Percentiles rank a stretch among this genome's conserved stretches.
Evolutionary conservation across 1,139 yeast genomes (phyloP).

Genomic region (Zhuliangozyma parablackwelliae): DNA sequence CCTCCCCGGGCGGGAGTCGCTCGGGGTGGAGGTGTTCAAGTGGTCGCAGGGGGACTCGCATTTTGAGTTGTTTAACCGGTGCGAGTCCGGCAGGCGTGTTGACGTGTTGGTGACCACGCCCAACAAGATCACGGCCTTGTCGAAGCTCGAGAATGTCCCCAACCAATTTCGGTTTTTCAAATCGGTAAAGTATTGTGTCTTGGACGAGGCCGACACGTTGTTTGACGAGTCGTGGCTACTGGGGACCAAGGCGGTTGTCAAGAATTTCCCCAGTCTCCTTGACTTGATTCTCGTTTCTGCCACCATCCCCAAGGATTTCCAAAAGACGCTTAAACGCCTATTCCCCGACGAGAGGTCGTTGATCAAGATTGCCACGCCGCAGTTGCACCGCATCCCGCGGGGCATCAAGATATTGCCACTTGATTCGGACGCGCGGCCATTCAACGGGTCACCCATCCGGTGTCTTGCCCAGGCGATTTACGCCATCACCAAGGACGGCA

Average conservation of each 20-base stretch:
- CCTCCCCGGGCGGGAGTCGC: conserved; percentile 13
- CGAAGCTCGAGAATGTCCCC: conserved; percentile 38
- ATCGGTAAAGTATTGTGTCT: conserved; percentile 56
- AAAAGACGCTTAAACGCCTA: conserved; percentile 51
- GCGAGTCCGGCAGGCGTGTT: conserved; percentile 44
- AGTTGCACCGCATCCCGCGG: conserved; percentile 76
- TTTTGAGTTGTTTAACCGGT: conserved; percentile 40
- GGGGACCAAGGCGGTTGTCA: conserved; percentile 58
- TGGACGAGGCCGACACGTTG: conserved; percentile 95
- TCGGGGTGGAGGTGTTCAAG: conserved; percentile 46
- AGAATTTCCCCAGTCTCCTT: conserved; percentile 48
- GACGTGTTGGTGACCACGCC: conserved; percentile 89
- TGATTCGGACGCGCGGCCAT: conserved; percentile 73
- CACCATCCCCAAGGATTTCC: conserved; percentile 79
- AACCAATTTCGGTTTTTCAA: conserved; percentile 46
- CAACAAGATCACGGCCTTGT: conserved; percentile 50
- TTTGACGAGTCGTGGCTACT: conserved; percentile 79
- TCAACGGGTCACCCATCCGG: conserved; percentile 74
- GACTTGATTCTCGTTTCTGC: conserved; percentile 83
- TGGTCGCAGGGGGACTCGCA: conserved; percentile 57
- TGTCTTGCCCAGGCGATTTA: conserved; percentile 86
- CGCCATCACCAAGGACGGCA: conserved; percentile 79
- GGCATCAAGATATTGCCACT: conserved; percentile 68
- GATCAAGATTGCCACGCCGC: conserved; percentile 68
- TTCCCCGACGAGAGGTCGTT: conserved; percentile 58